These are phyloP conservation scores for Phialocephala subalpina DNA, from an alignment of 2,329 filamentous ascomycete species.

Conservation along the genomic window DNA sequence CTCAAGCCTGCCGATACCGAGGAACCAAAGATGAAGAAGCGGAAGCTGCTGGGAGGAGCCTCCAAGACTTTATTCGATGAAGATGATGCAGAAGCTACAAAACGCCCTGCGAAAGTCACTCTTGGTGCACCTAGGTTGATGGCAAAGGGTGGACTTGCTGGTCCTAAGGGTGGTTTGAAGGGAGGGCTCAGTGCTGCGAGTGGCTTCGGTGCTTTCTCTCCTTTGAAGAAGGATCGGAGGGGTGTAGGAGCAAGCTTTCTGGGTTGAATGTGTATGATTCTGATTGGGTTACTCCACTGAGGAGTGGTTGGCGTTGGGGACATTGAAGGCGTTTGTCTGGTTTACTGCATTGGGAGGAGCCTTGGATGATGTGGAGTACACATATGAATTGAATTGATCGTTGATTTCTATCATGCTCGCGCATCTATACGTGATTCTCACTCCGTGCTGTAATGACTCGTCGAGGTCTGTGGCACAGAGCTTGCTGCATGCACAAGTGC, in stretches of 20 bases:
- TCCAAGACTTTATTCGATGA: conserved; percentile 76
- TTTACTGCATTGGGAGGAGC: conserved; percentile 8
- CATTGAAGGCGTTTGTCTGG: conserved; percentile 13
- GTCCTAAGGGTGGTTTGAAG: conserved; percentile 35
- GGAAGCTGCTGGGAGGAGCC: conserved; percentile 71
- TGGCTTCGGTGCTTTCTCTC: conserved; percentile 70
- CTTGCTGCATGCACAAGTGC: conserved; percentile 1
- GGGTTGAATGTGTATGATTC: conserved; percentile 32
- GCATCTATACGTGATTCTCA: neutral
- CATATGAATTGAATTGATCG: conserved; percentile 2
- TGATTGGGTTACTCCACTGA: neutral
- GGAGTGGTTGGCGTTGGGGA: neutral
- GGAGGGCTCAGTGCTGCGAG: conserved; percentile 38
- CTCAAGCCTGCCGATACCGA: conserved; percentile 39
- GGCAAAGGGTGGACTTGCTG: conserved; percentile 41
- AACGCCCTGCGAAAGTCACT: conserved; percentile 47
- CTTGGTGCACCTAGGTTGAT: conserved; percentile 41
- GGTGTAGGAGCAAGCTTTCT: conserved; percentile 67
- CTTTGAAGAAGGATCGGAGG: conserved; percentile 74
- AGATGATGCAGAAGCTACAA: conserved; percentile 62
- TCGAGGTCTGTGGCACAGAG: neutral
- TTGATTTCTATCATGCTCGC: neutral
- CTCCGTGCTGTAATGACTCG: neutral
- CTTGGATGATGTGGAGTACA: conserved; percentile 12
- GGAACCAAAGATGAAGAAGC: conserved; percentile 69